Evolutionary conservation across 768 basidiomycete species (phyloP), one percentile per base, ranked within the genome.

Genomic region (Boletus patriciae): DNA sequence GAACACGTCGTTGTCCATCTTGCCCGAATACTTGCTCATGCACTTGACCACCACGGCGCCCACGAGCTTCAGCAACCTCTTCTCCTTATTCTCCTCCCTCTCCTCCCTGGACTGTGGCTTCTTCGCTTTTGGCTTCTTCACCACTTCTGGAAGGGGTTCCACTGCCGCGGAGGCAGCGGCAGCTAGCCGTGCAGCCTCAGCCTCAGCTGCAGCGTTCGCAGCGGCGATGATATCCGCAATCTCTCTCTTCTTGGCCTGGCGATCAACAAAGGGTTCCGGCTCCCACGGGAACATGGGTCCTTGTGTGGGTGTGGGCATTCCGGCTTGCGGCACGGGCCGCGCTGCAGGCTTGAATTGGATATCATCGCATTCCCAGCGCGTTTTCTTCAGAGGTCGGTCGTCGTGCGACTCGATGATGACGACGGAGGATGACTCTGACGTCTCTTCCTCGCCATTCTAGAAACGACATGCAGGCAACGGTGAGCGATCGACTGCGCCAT

Each of bases 41-140:
- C 80, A 86, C 72, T 86, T 89, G 38, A 99, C 96, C 40, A 99
- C 96, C 7, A 96, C 85, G 2, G 86, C 85, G 8, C 93, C 90
- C 18, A 98, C 84, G 36, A 98, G 79, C 70, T 92, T 92, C 61
- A 86, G 67, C 60, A 97, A 67, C 58, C 83, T 74, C 80, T 94
- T 95, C 75, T 97, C 94, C 78, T 87, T 89, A 48, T 78, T 78
- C 5, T 76, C 80, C 67, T 87, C 84, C 68, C 80, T 85, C 64
- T 87, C 82, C 61, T 86, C 83, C 45, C 79, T 70, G 40, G 80
- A 74, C 55, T 73, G 70, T 15, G 62, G 60, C 65, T 83, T 85
- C 64, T 69, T 76, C 25, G 55, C 42, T 41, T 65, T 76, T 27
- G 65, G 55, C 31, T 71, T 68, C 52, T 56, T 69, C 33, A 55